A percentile compares a stretch with the other conserved stretches of the same genome.
Evolutionary conservation across 306 rosid genomes (phyloP).

Genomic region (Medicago ruthenica): DNA sequence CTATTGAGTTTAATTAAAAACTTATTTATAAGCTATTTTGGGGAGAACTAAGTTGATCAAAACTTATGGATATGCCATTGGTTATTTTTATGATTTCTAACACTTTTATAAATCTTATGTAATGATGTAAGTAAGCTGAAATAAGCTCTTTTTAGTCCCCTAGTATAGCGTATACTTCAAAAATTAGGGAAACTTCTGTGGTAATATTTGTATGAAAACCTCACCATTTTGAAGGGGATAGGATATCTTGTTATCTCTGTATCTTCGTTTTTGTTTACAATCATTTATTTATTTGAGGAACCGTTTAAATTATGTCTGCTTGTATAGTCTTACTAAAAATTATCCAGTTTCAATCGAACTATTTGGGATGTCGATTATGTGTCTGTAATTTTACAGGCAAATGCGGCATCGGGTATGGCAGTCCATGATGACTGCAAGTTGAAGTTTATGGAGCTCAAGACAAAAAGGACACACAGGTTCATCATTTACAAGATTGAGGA

Average conservation of each 20-base stretch:
- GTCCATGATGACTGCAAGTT: constrained; percentile 49
- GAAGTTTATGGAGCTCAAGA: constrained; percentile 42
- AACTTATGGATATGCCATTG: background rate
- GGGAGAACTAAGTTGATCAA: background rate
- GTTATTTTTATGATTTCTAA: background rate
- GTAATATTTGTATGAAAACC: constrained; percentile 4
- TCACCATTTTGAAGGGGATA: constrained; percentile 4
- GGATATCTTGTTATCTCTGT: background rate
- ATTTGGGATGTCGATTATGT: background rate
- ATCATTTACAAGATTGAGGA: constrained; percentile 42
- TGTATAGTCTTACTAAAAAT: background rate
- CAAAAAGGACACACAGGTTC: constrained; percentile 47
- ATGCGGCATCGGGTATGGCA: constrained; percentile 43
- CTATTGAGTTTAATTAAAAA: background rate
- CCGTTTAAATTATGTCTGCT: constrained; percentile 37
- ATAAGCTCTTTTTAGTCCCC: background rate
- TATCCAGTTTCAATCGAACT: background rate
- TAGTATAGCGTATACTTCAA: background rate
- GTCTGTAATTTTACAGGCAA: constrained; percentile 37
- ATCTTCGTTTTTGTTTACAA: too few species aligned
- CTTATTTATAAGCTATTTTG: constrained; percentile 5
- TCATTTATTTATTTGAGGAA: too few species aligned
- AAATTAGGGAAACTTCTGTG: background rate
- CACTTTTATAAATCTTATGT: background rate
- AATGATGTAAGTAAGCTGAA: background rate